These are phyloP conservation scores for Sanghuangporus sanghuang DNA, from an alignment of 1,284 basidiomycete genomes.

Conservation along the genomic window DNA sequence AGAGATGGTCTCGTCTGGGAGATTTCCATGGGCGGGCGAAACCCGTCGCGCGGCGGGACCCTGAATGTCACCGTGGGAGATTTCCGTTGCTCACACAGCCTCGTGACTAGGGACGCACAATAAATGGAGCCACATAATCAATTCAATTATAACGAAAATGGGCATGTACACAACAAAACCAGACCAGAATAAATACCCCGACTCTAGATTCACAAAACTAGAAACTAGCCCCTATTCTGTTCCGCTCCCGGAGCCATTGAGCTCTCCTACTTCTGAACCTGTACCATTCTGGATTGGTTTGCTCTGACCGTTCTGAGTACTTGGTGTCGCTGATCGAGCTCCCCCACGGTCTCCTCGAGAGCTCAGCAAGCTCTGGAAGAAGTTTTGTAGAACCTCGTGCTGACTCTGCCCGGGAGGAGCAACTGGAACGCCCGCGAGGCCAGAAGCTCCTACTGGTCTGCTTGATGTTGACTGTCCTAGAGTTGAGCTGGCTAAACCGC, in stretches of 20 bases:
- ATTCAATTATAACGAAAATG: not conserved
- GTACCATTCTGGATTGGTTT: not conserved
- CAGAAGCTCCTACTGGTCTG: conserved; percentile 34
- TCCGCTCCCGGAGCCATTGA: conserved; percentile 15
- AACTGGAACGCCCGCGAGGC: conserved; percentile 38
- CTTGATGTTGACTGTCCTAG: conserved; percentile 22
- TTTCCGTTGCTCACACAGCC: not conserved
- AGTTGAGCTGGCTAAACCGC: conserved; percentile 22
- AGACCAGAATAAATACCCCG: too few relatives aligned
- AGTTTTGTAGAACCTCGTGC: conserved; percentile 80
- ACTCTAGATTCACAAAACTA: too few relatives aligned
- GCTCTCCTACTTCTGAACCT: conserved; percentile 3
- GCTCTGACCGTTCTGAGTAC: conserved; percentile 4
- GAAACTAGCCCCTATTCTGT: conserved; percentile 9
- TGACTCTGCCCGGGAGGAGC: conserved; percentile 57
- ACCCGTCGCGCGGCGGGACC: not conserved
- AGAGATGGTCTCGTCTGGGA: not conserved
- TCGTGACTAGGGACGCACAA: not conserved
- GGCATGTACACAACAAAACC: too few relatives aligned
- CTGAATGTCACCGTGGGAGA: conserved; percentile 1
- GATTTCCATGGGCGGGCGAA: not conserved
- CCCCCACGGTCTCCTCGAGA: conserved; percentile 50
- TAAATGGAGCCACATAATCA: not conserved
- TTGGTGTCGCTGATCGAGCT: conserved; percentile 1
- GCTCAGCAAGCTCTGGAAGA: conserved; percentile 78